A percentile compares a stretch with the other conserved stretches of the same genome.
Evolutionary conservation across 129 eudicot species (phyloP).

Genomic region (sunflower (Helianthus annuus)): HanXRQr2.0-SUNRISE NC_035446.2:111148791-111149290

Average conservation of each 20-base stretch:
- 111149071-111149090: slow-evolving; percentile 21
- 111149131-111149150: background rate
- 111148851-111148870: slow-evolving; percentile 18
- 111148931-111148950: no score
- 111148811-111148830: slow-evolving; percentile 7
- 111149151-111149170: background rate
- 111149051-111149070: slow-evolving; percentile 1
- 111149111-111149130: slow-evolving; percentile 14
- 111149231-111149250: no score
- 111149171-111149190: background rate
- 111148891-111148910: background rate
- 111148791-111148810: background rate
- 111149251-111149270: background rate
- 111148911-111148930: no score
- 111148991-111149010: no score
- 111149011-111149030: slow-evolving; percentile 12
- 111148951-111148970: no score
- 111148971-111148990: no score
- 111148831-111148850: slow-evolving; percentile 22
- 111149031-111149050: background rate
- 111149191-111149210: background rate
- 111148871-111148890: slow-evolving; percentile 11
- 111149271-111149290: background rate
- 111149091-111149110: slow-evolving; percentile 12
- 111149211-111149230: no score